Base-by-base conservation (phyloP, 1,284 basidiomycete species). In the Trametes pubescens region DNA sequence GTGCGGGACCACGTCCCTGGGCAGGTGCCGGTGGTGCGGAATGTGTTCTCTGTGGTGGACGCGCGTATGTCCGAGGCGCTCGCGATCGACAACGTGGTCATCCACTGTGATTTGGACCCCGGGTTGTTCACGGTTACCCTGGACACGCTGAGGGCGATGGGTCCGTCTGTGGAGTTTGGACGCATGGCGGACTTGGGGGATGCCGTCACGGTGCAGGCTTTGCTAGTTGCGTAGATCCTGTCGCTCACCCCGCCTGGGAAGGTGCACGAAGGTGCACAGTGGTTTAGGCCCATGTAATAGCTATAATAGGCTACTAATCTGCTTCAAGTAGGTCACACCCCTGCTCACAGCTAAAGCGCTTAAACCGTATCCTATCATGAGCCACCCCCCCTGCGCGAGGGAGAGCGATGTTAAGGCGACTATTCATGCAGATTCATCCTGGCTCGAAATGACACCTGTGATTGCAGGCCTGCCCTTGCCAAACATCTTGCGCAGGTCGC, bases 401-500 rank as follows among this genome's bases (percentile, higher is more conserved):
- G n/a, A n/a, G n/a, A n/a, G n/a, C n/a, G n/a, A n/a, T n/a, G n/a
- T n/a, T n/a, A n/a, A n/a, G n/a, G n/a, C n/a, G n/a, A n/a, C n/a
- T 16, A 16, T 16, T n/a, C 37, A 43, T 4, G 40, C 40, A 57
- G 69, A 71, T 4, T 69, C 71, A 54, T 48, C 51, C 35, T 56
- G 63, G 2, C 62, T 63, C 2, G 38, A 21, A 0, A 72, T 66
- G n/a, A 71, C 67, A 4, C 64, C 69, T n/a, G n/a, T n/a, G n/a
- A 43, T 59, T 21, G 65, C 70, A 32, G 69, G 67, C n/a, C 71
- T 68, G 9, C 63, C 60, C 52, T 57, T 67, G 13, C 65, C 68
- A 46, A 71, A 73, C 72, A 73, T 72, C 47, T 65, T 68, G 34
- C 73, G 67, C 62, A 77, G n/a, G 63, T 77, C 76, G 7, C 58